Conservation (phyloP, 2,329 filamentous ascomycete genomes). For the Helminthosporium solani region DNA sequence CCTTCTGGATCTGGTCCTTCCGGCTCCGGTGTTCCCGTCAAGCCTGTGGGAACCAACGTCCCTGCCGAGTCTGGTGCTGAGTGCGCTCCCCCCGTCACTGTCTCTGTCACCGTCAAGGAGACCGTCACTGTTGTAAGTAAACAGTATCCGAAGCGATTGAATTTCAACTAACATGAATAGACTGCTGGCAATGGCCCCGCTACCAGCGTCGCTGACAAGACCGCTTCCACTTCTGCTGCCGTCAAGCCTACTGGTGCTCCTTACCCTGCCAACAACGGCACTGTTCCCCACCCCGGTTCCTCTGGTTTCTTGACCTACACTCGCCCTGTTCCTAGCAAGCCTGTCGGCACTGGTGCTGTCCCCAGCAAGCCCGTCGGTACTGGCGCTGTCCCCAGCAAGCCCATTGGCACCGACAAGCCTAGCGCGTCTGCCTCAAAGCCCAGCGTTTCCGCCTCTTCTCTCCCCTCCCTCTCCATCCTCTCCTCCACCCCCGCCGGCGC, state of each 20-base stretch:
- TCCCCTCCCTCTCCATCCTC: conserved; percentile 9
- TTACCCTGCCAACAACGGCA: conserved; percentile 32
- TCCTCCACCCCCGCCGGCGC: conserved; percentile 8
- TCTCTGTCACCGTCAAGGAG: conserved; percentile 41
- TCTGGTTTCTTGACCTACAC: conserved; percentile 37
- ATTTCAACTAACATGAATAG: conserved; percentile 4
- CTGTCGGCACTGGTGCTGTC: conserved; percentile 18
- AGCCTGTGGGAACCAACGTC: conserved; percentile 1
- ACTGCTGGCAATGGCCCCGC: conserved; percentile 23
- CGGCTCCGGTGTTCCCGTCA: background rate
- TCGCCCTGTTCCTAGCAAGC: conserved; percentile 19
- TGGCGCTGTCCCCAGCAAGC: conserved; percentile 11
- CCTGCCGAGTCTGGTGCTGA: conserved; percentile 22
- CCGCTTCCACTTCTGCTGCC: conserved; percentile 10
- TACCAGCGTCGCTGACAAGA: conserved; percentile 10
- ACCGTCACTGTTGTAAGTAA: conserved; percentile 38
- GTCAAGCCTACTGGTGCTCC: conserved; percentile 17
- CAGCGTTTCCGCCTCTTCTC: conserved; percentile 20
- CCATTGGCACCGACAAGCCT: conserved; percentile 21
- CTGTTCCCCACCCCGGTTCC: conserved; percentile 26
- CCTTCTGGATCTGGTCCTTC: conserved; percentile 17
- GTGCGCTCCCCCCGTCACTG: conserved; percentile 37
- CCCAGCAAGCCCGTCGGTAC: conserved; percentile 16
- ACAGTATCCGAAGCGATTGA: background rate
- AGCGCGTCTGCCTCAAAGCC: conserved; percentile 11